Evolutionary conservation across 345 rosid species (phyloP).

Genomic region (Dipteronia dyeriana): DNA sequence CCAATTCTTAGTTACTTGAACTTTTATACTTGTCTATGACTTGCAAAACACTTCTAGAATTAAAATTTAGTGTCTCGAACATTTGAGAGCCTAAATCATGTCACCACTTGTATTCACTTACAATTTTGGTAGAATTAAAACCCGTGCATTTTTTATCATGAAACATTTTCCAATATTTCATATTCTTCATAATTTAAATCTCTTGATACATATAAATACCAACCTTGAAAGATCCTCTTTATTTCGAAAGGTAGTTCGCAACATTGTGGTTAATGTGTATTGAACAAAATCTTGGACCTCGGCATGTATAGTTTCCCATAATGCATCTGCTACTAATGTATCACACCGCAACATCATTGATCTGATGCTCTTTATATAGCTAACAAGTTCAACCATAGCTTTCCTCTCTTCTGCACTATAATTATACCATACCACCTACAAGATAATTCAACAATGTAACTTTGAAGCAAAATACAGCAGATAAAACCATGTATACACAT

Average conservation of each 20-base stretch:
- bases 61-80: neutral
- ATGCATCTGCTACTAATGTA: slow-evolving; percentile 92
- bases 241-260: slow-evolving; percentile 90
- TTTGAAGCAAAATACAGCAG: slow-evolving; percentile 23
- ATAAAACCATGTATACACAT: neutral
- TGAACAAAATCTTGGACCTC: slow-evolving; percentile 99
- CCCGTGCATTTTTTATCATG: neutral
- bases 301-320: slow-evolving; percentile 98
- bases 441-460: slow-evolving; percentile 18
- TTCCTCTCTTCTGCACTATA: slow-evolving; percentile 91
- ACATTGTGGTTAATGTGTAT: slow-evolving; percentile 89
- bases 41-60: neutral
- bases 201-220: slow-evolving; percentile 17
- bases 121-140: neutral
- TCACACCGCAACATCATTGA: slow-evolving; percentile 93
- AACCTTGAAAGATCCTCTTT: slow-evolving; percentile 95
- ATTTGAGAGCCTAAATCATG: neutral
- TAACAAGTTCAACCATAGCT: slow-evolving; percentile 87
- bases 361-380: slow-evolving; percentile 91
- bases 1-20: neutral
- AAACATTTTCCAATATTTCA: neutral
- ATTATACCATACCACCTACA: slow-evolving; percentile 91
- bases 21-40: neutral
- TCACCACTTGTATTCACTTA: neutral
- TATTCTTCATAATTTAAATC: neutral